Percentiles rank a stretch among this genome's conserved stretches.
Conservation (phyloP, 805 yeast genomes). For the Barnettozyma populi region DNA sequence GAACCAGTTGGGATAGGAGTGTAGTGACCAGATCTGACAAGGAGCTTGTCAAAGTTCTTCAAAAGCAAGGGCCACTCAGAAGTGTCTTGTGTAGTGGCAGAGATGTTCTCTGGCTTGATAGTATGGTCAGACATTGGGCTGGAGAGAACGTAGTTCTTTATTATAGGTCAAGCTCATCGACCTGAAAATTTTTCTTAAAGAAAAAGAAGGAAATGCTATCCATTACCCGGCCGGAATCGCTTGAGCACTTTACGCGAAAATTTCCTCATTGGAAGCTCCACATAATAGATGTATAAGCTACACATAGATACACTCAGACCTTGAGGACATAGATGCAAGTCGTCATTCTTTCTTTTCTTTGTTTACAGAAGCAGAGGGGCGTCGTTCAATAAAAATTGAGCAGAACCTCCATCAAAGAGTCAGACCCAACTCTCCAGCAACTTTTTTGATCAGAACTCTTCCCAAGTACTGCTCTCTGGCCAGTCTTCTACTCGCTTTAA, state of each 20-base stretch:
- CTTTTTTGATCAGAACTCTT: constrained; percentile 42
- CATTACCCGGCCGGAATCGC: neutral
- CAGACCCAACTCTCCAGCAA: constrained; percentile 20
- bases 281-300: too few species aligned
- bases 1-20: constrained; percentile 96
- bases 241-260: neutral
- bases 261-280: neutral
- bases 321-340: neutral
- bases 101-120: constrained; percentile 82
- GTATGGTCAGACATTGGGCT: constrained; percentile 54
- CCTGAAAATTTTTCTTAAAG: constrained; percentile 2
- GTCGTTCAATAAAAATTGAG: too few species aligned
- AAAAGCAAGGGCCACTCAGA: constrained; percentile 93
- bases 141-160: neutral
- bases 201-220: neutral
- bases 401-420: too few species aligned
- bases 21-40: constrained; percentile 94
- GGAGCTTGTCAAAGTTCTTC: constrained; percentile 88
- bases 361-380: too few species aligned
- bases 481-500: constrained; percentile 39
- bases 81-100: constrained; percentile 71
- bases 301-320: too few species aligned
- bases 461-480: constrained; percentile 61
- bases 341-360: too few species aligned
- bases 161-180: constrained; percentile 2